These are phyloP conservation scores for Physcomitrium patens DNA, from an alignment of 225 moss, liverwort and hornwort genomes.

Conservation along the genomic window DNA sequence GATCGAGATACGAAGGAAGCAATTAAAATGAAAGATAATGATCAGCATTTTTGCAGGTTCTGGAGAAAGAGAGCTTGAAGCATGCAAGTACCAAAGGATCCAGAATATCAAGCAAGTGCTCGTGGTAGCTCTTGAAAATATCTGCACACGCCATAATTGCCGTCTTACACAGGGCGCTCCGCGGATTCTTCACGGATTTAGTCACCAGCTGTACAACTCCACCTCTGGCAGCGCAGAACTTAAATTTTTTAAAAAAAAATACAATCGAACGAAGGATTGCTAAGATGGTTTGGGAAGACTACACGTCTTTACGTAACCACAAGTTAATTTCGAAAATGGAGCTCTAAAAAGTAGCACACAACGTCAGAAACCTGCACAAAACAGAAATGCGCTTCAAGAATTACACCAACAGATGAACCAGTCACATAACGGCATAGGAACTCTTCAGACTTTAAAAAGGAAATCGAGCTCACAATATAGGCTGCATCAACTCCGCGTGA, in stretches of 20 bases:
- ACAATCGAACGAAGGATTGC: too few species aligned
- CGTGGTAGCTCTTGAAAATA: conserved; percentile 80
- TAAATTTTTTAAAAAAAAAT: too few species aligned
- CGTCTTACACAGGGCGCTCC: conserved; percentile 96
- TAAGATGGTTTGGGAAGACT: too few species aligned
- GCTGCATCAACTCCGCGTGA: conserved; percentile 53
- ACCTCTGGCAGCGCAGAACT: conserved; percentile 48
- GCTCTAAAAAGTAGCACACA: background rate
- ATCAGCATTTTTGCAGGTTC: background rate
- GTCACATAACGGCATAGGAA: background rate
- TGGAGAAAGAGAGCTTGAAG: background rate
- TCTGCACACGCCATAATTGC: conserved; percentile 96
- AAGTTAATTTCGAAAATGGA: background rate
- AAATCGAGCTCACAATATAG: conserved; percentile 43
- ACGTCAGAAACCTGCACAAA: background rate
- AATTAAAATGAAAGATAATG: conserved; percentile 3
- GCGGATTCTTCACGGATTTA: conserved; percentile 94
- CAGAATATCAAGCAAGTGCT: conserved; percentile 72
- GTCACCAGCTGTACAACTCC: conserved; percentile 75
- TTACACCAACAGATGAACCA: conserved; percentile 6
- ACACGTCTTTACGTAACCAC: background rate
- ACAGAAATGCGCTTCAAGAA: background rate
- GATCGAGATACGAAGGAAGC: background rate
- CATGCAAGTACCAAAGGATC: conserved; percentile 77
- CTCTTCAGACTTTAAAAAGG: background rate